Evolutionary conservation across 1,139 yeast genomes (phyloP), one percentile per base, ranked within the genome.

Genomic region (Diutina mesorugosa): DNA sequence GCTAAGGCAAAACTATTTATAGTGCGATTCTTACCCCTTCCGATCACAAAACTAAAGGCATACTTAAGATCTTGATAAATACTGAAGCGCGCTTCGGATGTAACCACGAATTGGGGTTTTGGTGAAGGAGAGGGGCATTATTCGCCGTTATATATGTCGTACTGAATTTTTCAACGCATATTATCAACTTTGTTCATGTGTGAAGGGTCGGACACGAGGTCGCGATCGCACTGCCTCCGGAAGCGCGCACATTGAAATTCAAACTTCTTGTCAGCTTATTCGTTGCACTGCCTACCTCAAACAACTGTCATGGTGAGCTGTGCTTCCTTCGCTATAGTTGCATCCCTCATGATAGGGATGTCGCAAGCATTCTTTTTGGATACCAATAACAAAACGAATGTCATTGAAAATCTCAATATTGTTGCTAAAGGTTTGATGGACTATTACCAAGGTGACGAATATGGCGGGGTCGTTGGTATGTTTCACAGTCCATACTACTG

Each of bases 401-500:
- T 50, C 28, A 9, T 50, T 18, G 53, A 14, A 6, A 16, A 16
- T 8, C 32, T 50, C 14, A 10, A 30, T 16, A 32, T 32, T 1
- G 16, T 47, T n/a, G 55, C 47, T 8, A 12, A 14, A 14, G 55
- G 55, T 46, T 28, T 38, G 10, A 47, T 55, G 45, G 30, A 55
- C 52, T 55, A 55, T 18, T 55, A 55, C 53, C 21, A 47, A 12
- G 56, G 56, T 7, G 45, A 29, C 52, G 50, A 55, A 12, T 9
- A 26, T 29, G 56, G 56, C 6, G 56, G 56, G 12, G 28, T 51
- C n/a, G 35, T 55, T 4, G 56, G 56, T n/a, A 55, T 38, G 53
- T 55, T 55, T 28, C 29, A 21, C 16, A 14, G n/a, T 10, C 56
- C 56, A 6, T 55, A 55, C 56, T 55, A 55, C 45, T 55, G 56